These are phyloP conservation scores for Clonostachys chloroleuca DNA, from an alignment of 2,329 filamentous ascomycete genomes.

Conservation along the genomic window DNA sequence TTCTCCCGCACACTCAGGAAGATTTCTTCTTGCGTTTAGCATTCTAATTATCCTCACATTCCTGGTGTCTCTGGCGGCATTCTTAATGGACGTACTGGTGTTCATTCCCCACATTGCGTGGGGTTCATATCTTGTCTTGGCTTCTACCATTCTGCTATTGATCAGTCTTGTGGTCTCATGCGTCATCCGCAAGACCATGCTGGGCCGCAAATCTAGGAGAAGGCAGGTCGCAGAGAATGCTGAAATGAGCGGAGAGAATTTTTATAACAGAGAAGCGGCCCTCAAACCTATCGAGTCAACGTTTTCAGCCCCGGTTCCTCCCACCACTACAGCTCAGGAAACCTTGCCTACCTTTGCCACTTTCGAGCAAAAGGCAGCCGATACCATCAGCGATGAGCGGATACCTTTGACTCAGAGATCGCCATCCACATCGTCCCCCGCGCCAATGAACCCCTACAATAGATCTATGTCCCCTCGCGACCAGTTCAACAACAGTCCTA, in stretches of 20 bases:
- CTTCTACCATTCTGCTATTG: slow-evolving; percentile 79
- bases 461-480: slow-evolving; percentile 44
- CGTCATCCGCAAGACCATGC: slow-evolving; percentile 88
- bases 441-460: background rate
- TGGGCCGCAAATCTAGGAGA: slow-evolving; percentile 89
- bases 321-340: slow-evolving; percentile 31
- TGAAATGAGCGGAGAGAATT: slow-evolving; percentile 95
- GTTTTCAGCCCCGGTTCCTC: slow-evolving; percentile 21
- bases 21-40: slow-evolving; percentile 80
- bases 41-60: slow-evolving; percentile 85
- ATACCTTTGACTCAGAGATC: slow-evolving; percentile 60
- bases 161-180: slow-evolving; percentile 83
- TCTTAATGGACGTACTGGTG: slow-evolving; percentile 87
- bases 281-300: slow-evolving; percentile 33
- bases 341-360: slow-evolving; percentile 55
- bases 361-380: slow-evolving; percentile 63
- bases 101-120: slow-evolving; percentile 93
- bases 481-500: slow-evolving; percentile 59
- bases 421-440: slow-evolving; percentile 2
- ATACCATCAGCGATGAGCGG: slow-evolving; percentile 62
- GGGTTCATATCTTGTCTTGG: slow-evolving; percentile 92
- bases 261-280: slow-evolving; percentile 68
- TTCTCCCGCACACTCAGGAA: slow-evolving; percentile 80
- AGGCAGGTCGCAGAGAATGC: slow-evolving; percentile 89
- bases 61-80: slow-evolving; percentile 77